phyloP scores from a whole-genome alignment of 192 early-diverging fungal species.

The Linnemannia zychae region DNA sequence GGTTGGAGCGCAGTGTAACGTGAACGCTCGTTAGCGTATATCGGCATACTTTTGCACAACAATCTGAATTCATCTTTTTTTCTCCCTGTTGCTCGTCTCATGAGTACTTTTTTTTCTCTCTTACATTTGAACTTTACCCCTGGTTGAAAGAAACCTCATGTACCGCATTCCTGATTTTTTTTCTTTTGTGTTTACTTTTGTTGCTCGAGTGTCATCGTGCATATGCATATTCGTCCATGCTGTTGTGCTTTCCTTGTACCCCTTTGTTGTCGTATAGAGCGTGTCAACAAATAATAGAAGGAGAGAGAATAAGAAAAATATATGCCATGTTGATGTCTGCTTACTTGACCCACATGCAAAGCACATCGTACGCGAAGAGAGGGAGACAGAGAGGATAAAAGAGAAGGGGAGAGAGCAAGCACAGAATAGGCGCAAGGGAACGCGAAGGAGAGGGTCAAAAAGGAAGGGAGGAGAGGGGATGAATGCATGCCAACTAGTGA shows the following conservation, averaged over 20 bases:
- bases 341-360: slow-evolving; percentile 15
- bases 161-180: not conserved
- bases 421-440: not conserved
- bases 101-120: not conserved
- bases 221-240: not conserved
- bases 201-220: not conserved
- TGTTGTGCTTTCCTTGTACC: not conserved
- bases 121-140: not conserved
- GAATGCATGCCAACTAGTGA: not conserved
- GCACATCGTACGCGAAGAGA: no score
- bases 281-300: not conserved
- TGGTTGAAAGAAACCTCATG: not conserved
- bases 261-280: not conserved
- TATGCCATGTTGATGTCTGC: not conserved
- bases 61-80: not conserved
- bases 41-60: not conserved
- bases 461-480: not conserved
- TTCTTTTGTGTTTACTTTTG: not conserved
- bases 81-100: not conserved
- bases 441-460: no score
- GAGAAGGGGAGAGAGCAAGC: not conserved
- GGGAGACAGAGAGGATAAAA: not conserved
- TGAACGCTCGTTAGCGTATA: not conserved
- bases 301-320: not conserved
- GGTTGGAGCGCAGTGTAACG: not conserved